Evolutionary conservation across 2,329 filamentous ascomycete genomes (phyloP), one percentile per base, ranked within the genome.

Genomic region (Anthostomella pinea): DNA sequence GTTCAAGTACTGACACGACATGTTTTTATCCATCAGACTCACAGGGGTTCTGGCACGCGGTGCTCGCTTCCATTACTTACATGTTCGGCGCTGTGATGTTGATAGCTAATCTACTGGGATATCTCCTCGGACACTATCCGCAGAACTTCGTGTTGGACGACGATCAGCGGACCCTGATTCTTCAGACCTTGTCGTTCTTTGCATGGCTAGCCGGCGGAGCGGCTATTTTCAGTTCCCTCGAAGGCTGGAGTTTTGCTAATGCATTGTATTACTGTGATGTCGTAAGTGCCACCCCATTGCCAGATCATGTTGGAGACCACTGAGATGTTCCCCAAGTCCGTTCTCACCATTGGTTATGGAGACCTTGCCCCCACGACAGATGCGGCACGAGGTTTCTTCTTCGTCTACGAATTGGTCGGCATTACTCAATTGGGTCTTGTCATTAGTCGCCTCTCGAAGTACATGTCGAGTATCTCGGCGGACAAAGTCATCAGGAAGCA

Each of bases 101-200:
- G 27, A 28, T 35, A 21, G 26, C 38, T 3, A 40, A 40, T 22
- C 26, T 40, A 7, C 8, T 28, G 11, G 38, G 38, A 14, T 35
- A 35, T 20, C 38, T 40, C 4, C 23, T 40, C 8, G 38, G 38
- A 5, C 38, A 35, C 14, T 40, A 40, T 28, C 32, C 32, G 22
- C 38, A 32, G 27, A 35, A 33, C 16, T 40, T 40, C 13, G 31
- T 31, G 15, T 23, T 40, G 8, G 28, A 32, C 14, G 33, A 40
- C 23, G 38, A 40, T 14, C 32, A 40, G 16, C 38, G 38, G 3
- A 40, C 38, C 9, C 24, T 40, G 9, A 40, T 40, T 26, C 32
- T 40, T 7, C 38, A 40, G 23, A 40, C 38, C 14, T 35, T 40
- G 32, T 32, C 36, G 32, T 40, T 40, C 27, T 40, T 40, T 27